Evolutionary conservation across 2,329 filamentous ascomycete species (phyloP), one percentile per base, ranked within the genome.

Genomic region (Xylaria hypoxylon): DNA sequence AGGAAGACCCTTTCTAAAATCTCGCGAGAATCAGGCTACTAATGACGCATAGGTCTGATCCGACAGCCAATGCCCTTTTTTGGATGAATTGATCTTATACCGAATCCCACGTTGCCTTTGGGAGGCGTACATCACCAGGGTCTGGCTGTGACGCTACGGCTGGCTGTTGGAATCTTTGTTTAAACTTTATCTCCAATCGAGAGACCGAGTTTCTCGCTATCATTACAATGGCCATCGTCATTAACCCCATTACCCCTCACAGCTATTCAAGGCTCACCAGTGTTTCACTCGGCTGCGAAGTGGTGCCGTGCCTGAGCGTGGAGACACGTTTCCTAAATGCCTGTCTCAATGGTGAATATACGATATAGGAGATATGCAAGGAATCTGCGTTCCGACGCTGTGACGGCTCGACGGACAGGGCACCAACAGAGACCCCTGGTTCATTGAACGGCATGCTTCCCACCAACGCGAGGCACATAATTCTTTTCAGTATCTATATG

Each of bases 161-260:
- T 68, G 71, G 70, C 63, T 71, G 60, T 50, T 63, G 64, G 63
- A 57, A 70, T 55, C 59, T 65, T 59, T 59, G 33, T 63, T 59
- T 64, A 60, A 63, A 52, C n/a, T 65, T 59, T 62, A 56, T 70
- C 69, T 73, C 68, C 68, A 71, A 74, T 67, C 63, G 69, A 70
- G 67, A 72, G 71, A 72, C 71, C 66, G 65, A 68, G 31, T 59
- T 60, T 60, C 59, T 69, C 58, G 67, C 70, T 55, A 59, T 66
- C 67, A 57, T 59, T 59, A 52, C 40, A 59, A 67, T 64, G 53
- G 48, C 58, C 60, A 68, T 64, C 62, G 48, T 53, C 51, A 65
- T 64, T 58, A 59, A 60, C 59, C 44, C 52, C 51, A 69, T 64
- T 68, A 70, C 67, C 70, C 72, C 71, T 72, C 72, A 68, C 68